phyloP scores from a whole-genome alignment of 2,329 filamentous ascomycete genomes.

The Ceratocystis variospora region DNA sequence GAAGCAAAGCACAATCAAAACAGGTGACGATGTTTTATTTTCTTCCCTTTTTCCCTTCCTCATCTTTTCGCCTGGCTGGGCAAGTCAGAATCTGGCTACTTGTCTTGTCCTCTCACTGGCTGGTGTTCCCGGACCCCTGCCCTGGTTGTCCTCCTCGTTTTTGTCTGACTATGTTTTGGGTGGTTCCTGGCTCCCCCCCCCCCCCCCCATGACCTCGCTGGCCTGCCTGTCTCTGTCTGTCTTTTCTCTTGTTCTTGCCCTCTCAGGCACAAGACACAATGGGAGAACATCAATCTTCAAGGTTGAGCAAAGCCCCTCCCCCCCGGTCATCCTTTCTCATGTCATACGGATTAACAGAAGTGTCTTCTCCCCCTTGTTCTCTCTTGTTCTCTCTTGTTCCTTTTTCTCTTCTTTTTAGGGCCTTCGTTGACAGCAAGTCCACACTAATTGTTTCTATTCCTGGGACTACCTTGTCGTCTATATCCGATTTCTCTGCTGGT shows the following conservation, averaged over 20 bases:
- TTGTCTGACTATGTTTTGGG: constrained; percentile 6
- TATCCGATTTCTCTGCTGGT: neutral
- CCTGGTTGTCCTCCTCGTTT: neutral
- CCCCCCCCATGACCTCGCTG: neutral
- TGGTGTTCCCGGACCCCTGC: neutral
- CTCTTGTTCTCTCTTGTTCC: neutral
- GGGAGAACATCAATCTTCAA: neutral
- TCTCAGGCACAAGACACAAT: neutral
- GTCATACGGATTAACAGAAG: neutral
- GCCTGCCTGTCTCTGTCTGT: neutral
- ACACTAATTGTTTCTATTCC: neutral
- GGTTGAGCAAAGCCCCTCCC: neutral
- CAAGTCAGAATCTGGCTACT: neutral
- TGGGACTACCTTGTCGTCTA: neutral
- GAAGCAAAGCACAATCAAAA: neutral
- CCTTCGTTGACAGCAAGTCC: neutral
- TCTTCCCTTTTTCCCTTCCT: neutral
- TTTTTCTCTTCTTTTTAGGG: neutral
- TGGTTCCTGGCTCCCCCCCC: neutral
- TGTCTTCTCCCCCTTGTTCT: neutral
- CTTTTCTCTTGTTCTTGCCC: neutral
- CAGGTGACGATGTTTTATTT: neutral
- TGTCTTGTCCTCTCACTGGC: neutral
- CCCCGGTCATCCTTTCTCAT: neutral
- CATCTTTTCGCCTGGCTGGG: neutral